These are phyloP conservation scores for Pseudocercospora musae DNA, from an alignment of 2,329 filamentous ascomycete species.

Conservation along the genomic window DNA sequence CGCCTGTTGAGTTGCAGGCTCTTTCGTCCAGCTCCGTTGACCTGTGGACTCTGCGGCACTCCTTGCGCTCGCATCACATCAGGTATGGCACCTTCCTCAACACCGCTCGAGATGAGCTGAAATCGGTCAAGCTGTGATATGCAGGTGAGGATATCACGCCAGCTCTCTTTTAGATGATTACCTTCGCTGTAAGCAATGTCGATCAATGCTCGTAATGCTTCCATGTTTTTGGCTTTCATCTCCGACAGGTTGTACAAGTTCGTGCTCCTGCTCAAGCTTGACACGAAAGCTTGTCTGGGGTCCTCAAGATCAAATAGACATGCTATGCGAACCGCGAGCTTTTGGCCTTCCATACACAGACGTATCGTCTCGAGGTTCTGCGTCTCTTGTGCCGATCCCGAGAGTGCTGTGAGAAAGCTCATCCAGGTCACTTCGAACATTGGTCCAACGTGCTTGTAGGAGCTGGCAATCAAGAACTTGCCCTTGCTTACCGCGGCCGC, in stretches of 20 bases:
- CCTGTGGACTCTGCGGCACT: constrained; percentile 13
- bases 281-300: constrained; percentile 92
- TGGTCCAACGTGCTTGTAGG: constrained; percentile 88
- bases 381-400: constrained; percentile 87
- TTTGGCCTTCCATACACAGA: constrained; percentile 92
- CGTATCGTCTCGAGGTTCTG: constrained; percentile 90
- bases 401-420: constrained; percentile 94
- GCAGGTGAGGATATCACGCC: constrained; percentile 92
- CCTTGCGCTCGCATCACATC: constrained; percentile 74
- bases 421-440: constrained; percentile 99
- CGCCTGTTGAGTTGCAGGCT: constrained; percentile 57
- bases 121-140: constrained; percentile 94
- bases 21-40: constrained; percentile 23
- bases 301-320: constrained; percentile 91
- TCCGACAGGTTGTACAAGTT: constrained; percentile 94
- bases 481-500: constrained; percentile 48
- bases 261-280: constrained; percentile 86
- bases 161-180: constrained; percentile 81
- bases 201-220: constrained; percentile 85
- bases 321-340: constrained; percentile 85
- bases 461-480: constrained; percentile 86
- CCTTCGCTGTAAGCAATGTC: constrained; percentile 93
- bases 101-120: constrained; percentile 89
- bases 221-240: constrained; percentile 93
- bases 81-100: constrained; percentile 87